Base-by-base conservation (phyloP, 2,329 filamentous ascomycete genomes). In the Arthrobotrys entomopaga region DNA sequence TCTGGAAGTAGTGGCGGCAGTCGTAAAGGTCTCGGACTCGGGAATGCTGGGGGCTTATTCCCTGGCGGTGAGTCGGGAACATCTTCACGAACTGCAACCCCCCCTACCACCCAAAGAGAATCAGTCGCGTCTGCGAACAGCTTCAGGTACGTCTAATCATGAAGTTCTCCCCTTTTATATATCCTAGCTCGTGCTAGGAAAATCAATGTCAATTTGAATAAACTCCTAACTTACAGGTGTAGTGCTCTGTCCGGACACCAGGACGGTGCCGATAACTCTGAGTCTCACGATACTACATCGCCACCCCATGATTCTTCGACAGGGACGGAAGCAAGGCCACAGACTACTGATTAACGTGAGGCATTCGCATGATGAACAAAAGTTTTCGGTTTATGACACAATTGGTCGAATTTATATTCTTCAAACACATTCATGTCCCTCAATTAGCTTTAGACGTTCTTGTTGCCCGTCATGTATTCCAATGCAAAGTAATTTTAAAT, bases 11-110 rank as follows among this genome's bases (percentile, higher is more conserved):
- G 92, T 58, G 76, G 77, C 43, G 78, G 77, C 19, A 77, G 77
- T 42, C 72, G 77, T 75, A 76, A 77, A 78, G 89, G 90, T 80
- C 86, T 95, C 78, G 91, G 91, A 74, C 91, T 91, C 77, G 90
- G 90, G 79, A 87, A 90, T 79, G 86, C 90, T 77, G 84, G 93
- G 77, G 87, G 87, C 78, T 88, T 91, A 79, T 87, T 89, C 75
- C 22, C 59, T 3, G 89, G 89, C 74, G 93, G 96, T 79, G 93
- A 96, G 79, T 97, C 93, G 75, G 91, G 88, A 79, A 88, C 90
- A 78, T 96, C 92, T 65, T 97, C 93, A 73, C 89, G 95, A 78
- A 96, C 92, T 65, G 92, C 91, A 79, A 98, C 94, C 56, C 93
- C 93, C 65, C 91, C 93, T 52, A 85, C 88, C 78, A 83, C 67